phyloP scores from a whole-genome alignment of 305 asterid genomes.

The Nicotiana rustica region DNA sequence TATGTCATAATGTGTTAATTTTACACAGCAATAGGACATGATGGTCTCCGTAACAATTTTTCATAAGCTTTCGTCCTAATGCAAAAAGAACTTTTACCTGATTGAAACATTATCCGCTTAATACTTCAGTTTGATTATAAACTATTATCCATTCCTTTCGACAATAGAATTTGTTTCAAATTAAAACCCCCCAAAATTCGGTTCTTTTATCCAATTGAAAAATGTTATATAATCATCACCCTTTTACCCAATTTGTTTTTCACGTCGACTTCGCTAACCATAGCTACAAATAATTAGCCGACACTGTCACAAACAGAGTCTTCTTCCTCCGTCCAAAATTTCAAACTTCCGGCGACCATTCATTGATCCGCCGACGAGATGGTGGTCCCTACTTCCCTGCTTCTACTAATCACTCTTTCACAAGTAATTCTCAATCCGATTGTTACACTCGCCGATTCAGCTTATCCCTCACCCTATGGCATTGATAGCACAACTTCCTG shows the following conservation, averaged over 20 bases:
- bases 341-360: background rate
- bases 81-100: background rate
- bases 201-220: background rate
- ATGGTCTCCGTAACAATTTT: too few relatives aligned
- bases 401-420: conserved; percentile 44
- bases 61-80: background rate
- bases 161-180: background rate
- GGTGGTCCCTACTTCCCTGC: conserved; percentile 22
- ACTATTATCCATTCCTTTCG: background rate
- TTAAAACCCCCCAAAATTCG: background rate
- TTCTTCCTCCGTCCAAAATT: conserved; percentile 14
- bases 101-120: background rate
- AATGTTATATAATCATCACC: background rate
- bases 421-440: conserved; percentile 32
- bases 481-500: conserved; percentile 42
- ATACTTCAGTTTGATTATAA: background rate
- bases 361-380: background rate
- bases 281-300: background rate
- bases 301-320: background rate
- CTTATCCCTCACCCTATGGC: conserved; percentile 78
- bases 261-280: background rate
- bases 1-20: too few relatives aligned
- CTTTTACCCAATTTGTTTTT: background rate
- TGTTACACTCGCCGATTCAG: conserved; percentile 48
- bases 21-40: too few relatives aligned